Percentiles rank a stretch among this genome's conserved stretches.
phyloP scores from a whole-genome alignment of 2,329 filamentous ascomycete genomes.

The Claviceps monticola region DNA sequence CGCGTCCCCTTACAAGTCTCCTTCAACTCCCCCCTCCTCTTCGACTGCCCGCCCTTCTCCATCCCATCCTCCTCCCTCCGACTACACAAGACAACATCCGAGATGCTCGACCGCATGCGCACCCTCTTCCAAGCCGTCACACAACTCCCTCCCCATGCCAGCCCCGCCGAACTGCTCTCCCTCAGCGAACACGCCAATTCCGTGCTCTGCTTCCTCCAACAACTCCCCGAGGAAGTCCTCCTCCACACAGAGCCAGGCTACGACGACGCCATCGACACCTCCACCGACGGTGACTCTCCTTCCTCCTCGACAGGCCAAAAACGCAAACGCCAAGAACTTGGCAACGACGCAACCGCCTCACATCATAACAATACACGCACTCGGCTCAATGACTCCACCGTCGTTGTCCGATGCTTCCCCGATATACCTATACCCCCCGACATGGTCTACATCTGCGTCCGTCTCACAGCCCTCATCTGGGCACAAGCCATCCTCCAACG shows the following conservation, averaged over 20 bases:
- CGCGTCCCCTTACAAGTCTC: constrained; percentile 27
- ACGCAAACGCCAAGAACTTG: constrained; percentile 6
- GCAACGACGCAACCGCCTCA: not conserved
- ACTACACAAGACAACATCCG: constrained; percentile 32
- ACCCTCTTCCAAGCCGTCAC: constrained; percentile 30
- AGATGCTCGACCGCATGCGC: constrained; percentile 38
- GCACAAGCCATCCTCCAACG: constrained; percentile 29
- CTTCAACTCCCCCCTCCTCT: constrained; percentile 34
- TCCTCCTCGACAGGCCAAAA: constrained; percentile 3
- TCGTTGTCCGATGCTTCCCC: constrained; percentile 7
- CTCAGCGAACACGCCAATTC: constrained; percentile 25
- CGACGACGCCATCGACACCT: not conserved
- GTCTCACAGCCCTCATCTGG: constrained; percentile 33
- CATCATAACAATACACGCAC: not conserved
- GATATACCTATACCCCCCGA: constrained; percentile 17
- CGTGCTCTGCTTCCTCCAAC: constrained; percentile 25
- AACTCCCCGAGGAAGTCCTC: constrained; percentile 17
- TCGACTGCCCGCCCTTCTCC: constrained; percentile 27
- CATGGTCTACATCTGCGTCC: constrained; percentile 32
- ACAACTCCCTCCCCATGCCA: constrained; percentile 21
- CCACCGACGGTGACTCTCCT: not conserved
- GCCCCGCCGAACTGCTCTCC: constrained; percentile 22
- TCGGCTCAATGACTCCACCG: constrained; percentile 2
- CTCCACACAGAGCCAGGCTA: constrained; percentile 3
- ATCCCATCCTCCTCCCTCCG: constrained; percentile 25